Percentiles rank a stretch among this genome's conserved stretches.
Conservation (phyloP, 108 stramenopile genomes). For the Nitzschia sp. region DNA sequence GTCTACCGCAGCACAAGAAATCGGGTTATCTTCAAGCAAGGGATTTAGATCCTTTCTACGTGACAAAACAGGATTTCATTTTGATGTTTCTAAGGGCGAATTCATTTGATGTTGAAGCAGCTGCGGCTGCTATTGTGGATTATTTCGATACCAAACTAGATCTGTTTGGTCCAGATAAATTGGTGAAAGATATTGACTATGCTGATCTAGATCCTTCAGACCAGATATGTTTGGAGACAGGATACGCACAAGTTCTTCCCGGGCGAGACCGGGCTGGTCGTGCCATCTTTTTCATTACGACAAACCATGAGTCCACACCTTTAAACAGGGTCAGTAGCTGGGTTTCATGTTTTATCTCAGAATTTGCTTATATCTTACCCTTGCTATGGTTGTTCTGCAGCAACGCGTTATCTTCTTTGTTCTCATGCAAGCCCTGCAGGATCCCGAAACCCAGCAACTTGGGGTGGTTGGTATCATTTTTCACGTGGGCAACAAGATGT, state of each 20-base stretch:
- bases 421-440: constrained; percentile 1
- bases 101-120: not conserved
- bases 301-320: too few species aligned
- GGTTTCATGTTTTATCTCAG: too few species aligned
- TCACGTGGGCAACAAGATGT: not conserved
- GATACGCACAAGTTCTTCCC: not conserved
- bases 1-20: constrained; percentile 5
- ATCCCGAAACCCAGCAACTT: constrained; percentile 10
- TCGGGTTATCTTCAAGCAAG: constrained; percentile 8
- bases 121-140: not conserved
- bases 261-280: constrained; percentile 5
- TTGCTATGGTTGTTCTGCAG: not conserved
- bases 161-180: constrained; percentile 12
- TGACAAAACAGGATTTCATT: not conserved
- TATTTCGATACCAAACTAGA: constrained; percentile 1
- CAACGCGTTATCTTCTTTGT: not conserved
- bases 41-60: constrained; percentile 2
- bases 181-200: not conserved
- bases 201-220: not conserved
- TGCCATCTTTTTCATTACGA: not conserved
- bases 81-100: constrained; percentile 6
- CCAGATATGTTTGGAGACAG: not conserved
- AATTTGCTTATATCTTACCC: too few species aligned
- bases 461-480: constrained; percentile 4
- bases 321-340: too few species aligned